Base-by-base conservation (phyloP, 352 stramenopile genomes). In the Phytophthora parvispora region DNA sequence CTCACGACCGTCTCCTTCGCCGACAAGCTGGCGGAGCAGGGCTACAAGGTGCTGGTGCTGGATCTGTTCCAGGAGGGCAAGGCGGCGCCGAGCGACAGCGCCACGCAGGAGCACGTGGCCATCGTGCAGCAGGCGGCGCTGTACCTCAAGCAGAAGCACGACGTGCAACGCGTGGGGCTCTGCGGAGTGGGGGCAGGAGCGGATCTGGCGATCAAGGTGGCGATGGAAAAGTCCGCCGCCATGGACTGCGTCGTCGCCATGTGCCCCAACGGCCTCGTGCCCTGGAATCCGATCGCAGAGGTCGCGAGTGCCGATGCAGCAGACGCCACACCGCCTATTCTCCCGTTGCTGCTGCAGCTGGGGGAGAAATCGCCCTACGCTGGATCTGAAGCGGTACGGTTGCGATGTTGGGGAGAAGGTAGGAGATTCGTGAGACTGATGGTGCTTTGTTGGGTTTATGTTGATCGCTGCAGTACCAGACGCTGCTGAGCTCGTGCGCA, bases 1-100 rank as follows among this genome's bases (percentile, higher is more conserved):
- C 76, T 92, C 38, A 83, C 85, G 20, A 80, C 73, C 43, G 70
- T 92, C 54, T 87, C 86, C 5, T 97, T 96, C 65, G 90, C 90
- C 5, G 90, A 97, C 67, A 95, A 95, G 47, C 70, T 97, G 51
- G 88, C 88, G 4, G 90, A 97, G 60, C 90, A 97, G 65, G 87
- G 88, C 54, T 97, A 96, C 74, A 96, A 97, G 62, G 88, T 97
- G 55, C 65, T 96, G 45, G 86, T 93, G 53, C 59, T 93, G 55
- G 77, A 88, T 63, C 51, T 87, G 28, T 83, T 82, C 38, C 56
- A 60, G n/a, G 67, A 84, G 45, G 64, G 53, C 6, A 57, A 76
- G 36, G 38, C 54, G 9, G 27, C 20, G 20, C 20, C 20, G 8
- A 48, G 40, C 40, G 40, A 69, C 61, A 29, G 64, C 48, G 51